A percentile compares a stretch with the other conserved stretches of the same genome.
phyloP scores from a whole-genome alignment of 192 early-diverging fungal genomes.

The Coemansia sp. region DNA sequence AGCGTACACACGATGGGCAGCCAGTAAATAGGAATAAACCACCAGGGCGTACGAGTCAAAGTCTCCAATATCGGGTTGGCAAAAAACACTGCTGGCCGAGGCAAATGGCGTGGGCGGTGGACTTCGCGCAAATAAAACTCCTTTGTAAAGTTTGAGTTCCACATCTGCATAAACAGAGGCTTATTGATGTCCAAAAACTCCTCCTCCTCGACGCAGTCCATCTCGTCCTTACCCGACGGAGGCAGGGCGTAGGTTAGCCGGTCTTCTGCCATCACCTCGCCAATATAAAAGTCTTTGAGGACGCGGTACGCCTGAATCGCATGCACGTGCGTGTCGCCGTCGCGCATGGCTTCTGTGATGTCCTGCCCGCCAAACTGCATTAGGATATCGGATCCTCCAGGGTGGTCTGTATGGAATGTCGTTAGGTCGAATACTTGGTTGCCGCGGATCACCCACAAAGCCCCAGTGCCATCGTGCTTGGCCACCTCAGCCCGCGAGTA shows the following conservation, averaged over 20 bases:
- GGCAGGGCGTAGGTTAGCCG: conserved; percentile 55
- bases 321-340: conserved; percentile 77
- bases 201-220: conserved; percentile 55
- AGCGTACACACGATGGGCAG: conserved; percentile 65
- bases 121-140: conserved; percentile 90
- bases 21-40: conserved; percentile 87
- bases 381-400: conserved; percentile 89
- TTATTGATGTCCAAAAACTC: conserved; percentile 82
- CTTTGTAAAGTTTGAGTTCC: conserved; percentile 71
- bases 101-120: conserved; percentile 84
- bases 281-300: conserved; percentile 83
- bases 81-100: conserved; percentile 83
- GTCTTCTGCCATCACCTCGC: conserved; percentile 59
- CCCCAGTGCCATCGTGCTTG: conserved; percentile 69
- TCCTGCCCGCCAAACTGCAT: conserved; percentile 88
- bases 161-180: conserved; percentile 85
- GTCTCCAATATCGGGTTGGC: conserved; percentile 72
- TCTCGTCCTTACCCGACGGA: conserved; percentile 58
- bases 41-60: conserved; percentile 93
- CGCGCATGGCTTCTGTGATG: conserved; percentile 79
- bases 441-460: conserved; percentile 82
- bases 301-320: conserved; percentile 86
- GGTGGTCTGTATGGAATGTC: conserved; percentile 87
- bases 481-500: conserved; percentile 72
- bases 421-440: conserved; percentile 90